These are phyloP conservation scores for Laburnicola sp. DNA, from an alignment of 2,329 filamentous ascomycete species.

Conservation along the genomic window DNA sequence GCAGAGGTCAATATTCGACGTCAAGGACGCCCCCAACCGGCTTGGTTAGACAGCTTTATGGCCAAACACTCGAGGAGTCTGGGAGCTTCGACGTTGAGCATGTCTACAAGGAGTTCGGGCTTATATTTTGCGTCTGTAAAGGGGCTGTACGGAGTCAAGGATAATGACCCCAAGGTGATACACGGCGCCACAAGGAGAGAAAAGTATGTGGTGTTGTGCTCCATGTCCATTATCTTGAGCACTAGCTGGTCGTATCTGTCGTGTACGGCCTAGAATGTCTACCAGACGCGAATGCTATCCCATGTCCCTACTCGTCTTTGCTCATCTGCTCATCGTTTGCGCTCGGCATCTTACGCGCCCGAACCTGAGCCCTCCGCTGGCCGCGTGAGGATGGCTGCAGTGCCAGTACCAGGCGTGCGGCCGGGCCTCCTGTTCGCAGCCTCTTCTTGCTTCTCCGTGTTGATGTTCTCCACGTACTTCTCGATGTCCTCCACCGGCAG, in stretches of 20 bases:
- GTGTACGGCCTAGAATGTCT: conserved; percentile 36
- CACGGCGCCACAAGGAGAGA: background rate
- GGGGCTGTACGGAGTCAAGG: too few species aligned
- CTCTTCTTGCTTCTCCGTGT: conserved; percentile 99
- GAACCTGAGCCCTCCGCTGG: conserved; percentile 51
- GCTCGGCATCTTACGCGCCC: conserved; percentile 21
- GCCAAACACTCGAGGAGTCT: too few species aligned
- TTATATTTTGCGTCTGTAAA: too few species aligned
- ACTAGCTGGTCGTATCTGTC: conserved; percentile 31
- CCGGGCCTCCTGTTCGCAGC: conserved; percentile 85
- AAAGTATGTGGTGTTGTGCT: conserved; percentile 15
- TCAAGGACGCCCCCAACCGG: conserved; percentile 72
- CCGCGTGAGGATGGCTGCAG: conserved; percentile 72
- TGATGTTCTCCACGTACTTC: conserved; percentile 96
- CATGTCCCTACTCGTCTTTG: conserved; percentile 20
- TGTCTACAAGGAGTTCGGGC: too few species aligned
- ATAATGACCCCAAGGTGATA: too few species aligned
- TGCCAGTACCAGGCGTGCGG: conserved; percentile 59
- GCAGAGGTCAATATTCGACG: conserved; percentile 71
- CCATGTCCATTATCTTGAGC: conserved; percentile 31
- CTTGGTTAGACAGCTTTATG: conserved; percentile 59
- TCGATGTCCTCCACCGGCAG: conserved; percentile 95
- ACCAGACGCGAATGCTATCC: conserved; percentile 37
- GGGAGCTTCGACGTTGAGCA: too few species aligned
- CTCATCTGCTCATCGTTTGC: background rate